A percentile compares a stretch with the other conserved stretches of the same genome.
Conservation (phyloP, 148 eudicot genomes). For the Rhododendron mucronatum region DNA sequence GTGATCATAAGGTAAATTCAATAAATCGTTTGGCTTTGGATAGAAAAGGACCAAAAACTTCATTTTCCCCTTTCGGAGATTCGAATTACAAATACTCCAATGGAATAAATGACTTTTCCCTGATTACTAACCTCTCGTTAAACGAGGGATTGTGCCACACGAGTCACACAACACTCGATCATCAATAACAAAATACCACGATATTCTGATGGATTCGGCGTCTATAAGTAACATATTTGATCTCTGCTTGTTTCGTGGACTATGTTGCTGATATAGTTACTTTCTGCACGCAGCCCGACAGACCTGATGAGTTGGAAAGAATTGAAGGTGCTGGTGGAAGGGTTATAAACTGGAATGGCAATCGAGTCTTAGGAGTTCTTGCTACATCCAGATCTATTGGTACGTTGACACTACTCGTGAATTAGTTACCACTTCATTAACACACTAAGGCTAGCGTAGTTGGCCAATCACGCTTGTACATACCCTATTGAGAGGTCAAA, state of each 20-base stretch:
- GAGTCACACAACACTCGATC: background rate
- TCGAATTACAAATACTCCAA: too few species aligned
- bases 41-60: background rate
- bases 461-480: background rate
- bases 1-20: slow-evolving; percentile 65
- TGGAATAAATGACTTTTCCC: too few species aligned
- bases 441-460: background rate
- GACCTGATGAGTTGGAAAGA: slow-evolving; percentile 67
- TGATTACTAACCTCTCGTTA: too few species aligned
- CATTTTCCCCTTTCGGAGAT: background rate
- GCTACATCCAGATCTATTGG: slow-evolving; percentile 78
- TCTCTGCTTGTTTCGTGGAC: background rate
- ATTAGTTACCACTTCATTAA: background rate
- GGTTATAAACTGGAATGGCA: slow-evolving; percentile 68
- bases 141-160: background rate
- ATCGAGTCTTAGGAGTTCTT: slow-evolving; percentile 65
- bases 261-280: background rate
- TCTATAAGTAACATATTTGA: background rate
- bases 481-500: background rate
- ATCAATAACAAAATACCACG: background rate
- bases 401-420: slow-evolving; percentile 15
- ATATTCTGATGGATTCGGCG: background rate
- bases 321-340: slow-evolving; percentile 69
- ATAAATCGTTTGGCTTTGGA: background rate
- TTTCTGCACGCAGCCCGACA: slow-evolving; percentile 46